Base-by-base conservation (phyloP, 345 rosid species). In the Camelina laxa region DNA sequence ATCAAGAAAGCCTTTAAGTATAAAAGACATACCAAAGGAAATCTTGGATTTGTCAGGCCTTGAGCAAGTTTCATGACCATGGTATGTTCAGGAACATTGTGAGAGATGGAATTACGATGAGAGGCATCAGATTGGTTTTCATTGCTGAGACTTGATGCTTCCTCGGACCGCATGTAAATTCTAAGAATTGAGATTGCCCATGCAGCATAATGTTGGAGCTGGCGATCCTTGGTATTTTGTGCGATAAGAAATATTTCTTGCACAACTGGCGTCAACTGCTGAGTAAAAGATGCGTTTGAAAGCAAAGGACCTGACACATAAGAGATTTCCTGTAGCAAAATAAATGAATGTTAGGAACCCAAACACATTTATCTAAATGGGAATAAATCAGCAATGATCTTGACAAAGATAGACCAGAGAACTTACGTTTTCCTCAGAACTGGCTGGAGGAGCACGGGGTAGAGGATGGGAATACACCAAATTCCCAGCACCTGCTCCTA, bases 171-270 rank as follows among this genome's bases (percentile, higher is more conserved):
- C 75, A 91, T 62, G 75, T 73, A 74, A 80, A 81, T 69, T 79
- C 89, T 84, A 57, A 94, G 94, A 79, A 94, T 73, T 70, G 96
- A 86, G 73, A 88, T 78, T 31, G 91, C 87, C 98, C 98, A 94
- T 19, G 97, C 87, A 38, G 97, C 96, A 81, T 83, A 86, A 35
- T 86, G 88, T 79, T 87, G 89, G 78, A 85, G 79, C 78, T 81
- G 90, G 72, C 69, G 85, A 75, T 94, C 90, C 63, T 85, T 86
- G 50, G 92, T 84, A 72, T 82, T 82, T 85, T 89, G 96, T 0
- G 95, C 97, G 48, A 85, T 77, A 60, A 89, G 93, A 82, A 91
- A 94, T 70, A 91, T 83, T 62, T 91, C 96, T 84, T 88, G 98
- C 64, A 91, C 72, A 84, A 87, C 56, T 60, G 91, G 74, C 19